These are phyloP conservation scores for Coniochaeta hoffmannii DNA, from an alignment of 2,329 filamentous ascomycete genomes.

Conservation along the genomic window DNA sequence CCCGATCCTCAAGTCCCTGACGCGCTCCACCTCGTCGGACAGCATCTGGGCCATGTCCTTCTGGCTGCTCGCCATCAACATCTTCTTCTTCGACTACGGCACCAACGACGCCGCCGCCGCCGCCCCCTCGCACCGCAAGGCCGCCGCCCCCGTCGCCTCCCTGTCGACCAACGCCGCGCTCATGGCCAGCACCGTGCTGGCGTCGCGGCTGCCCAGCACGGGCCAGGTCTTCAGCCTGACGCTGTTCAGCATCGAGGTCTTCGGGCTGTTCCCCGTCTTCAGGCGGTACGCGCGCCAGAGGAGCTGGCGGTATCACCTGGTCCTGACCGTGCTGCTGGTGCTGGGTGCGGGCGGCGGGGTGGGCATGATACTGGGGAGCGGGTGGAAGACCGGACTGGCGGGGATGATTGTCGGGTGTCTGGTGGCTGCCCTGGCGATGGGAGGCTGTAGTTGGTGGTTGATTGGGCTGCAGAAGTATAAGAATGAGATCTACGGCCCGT, in stretches of 20 bases:
- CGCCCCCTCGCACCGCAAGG: not conserved
- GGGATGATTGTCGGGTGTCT: constrained; percentile 73
- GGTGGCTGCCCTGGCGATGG: constrained; percentile 72
- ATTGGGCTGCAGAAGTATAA: constrained; percentile 98
- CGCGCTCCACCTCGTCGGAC: constrained; percentile 82
- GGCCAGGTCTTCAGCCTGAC: constrained; percentile 93
- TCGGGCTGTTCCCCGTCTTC: constrained; percentile 96
- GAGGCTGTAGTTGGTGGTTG: constrained; percentile 94
- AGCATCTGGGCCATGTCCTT: constrained; percentile 97
- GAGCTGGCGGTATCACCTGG: constrained; percentile 73
- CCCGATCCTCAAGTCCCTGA: constrained; percentile 95
- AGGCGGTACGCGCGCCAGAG: constrained; percentile 77
- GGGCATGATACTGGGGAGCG: constrained; percentile 48
- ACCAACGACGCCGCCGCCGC: not conserved
- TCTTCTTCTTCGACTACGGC: constrained; percentile 97
- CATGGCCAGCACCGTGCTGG: constrained; percentile 92
- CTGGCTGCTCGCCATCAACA: constrained; percentile 88
- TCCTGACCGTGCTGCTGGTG: constrained; percentile 69
- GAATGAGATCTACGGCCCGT: constrained; percentile 96
- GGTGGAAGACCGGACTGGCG: constrained; percentile 50
- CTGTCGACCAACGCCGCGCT: constrained; percentile 92
- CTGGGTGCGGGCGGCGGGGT: constrained; percentile 74
- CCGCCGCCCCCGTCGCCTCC: constrained; percentile 49
- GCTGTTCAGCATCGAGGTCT: constrained; percentile 94
- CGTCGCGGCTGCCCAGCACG: constrained; percentile 79